phyloP scores from a whole-genome alignment of 176 grass and related monocot genomes.

The Poa pratensis region DNA sequence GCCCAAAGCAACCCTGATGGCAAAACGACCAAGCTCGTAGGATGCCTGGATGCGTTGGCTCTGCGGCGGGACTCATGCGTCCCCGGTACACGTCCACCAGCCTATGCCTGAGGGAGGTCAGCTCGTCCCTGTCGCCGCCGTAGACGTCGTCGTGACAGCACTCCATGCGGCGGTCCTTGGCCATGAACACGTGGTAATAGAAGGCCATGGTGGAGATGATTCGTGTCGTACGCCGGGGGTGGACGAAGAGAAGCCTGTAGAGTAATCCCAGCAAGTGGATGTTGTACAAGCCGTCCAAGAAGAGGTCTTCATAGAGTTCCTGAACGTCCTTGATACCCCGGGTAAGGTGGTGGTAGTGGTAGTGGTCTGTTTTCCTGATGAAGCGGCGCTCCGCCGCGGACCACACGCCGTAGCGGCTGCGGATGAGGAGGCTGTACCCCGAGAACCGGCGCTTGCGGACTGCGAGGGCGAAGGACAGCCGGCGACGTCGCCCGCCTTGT shows the following conservation, averaged over 20 bases:
- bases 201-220: background rate
- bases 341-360: background rate
- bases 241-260: background rate
- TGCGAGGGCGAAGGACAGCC: background rate
- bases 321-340: background rate
- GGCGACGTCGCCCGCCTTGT: background rate
- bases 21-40: no score
- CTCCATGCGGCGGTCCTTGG: background rate
- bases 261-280: background rate
- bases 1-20: no score
- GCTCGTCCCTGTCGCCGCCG: background rate
- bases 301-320: background rate
- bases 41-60: no score
- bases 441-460: background rate
- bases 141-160: background rate
- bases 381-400: background rate
- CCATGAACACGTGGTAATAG: background rate
- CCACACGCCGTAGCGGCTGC: background rate
- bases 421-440: background rate
- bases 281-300: background rate
- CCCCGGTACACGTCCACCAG: no score
- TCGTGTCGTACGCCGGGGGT: background rate
- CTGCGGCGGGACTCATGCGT: no score
- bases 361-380: background rate
- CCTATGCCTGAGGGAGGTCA: no score